Evolutionary conservation across 805 yeast species (phyloP).

Genomic region (Sugiyamaella mastotermitis): DNA sequence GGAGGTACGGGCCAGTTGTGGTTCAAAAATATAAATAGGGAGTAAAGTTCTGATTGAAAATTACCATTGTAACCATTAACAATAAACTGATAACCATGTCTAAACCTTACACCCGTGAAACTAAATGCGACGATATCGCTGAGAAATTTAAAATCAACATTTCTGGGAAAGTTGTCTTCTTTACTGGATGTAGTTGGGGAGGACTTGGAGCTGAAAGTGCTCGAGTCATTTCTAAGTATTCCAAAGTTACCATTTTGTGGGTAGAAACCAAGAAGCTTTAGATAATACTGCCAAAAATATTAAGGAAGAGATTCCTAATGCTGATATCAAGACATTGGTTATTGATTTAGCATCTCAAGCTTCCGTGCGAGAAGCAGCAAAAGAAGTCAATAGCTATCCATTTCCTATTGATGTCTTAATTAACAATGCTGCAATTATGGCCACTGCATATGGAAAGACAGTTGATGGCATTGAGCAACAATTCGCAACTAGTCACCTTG

Average conservation of each 20-base stretch:
- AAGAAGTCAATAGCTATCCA: conserved; percentile 12
- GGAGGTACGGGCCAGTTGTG: too few relatives aligned
- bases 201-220: conserved; percentile 15
- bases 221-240: conserved; percentile 5
- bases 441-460: conserved; percentile 60
- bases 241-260: conserved; percentile 9
- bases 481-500: conserved; percentile 68
- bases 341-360: conserved; percentile 15
- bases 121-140: conserved; percentile 9
- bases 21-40: too few relatives aligned
- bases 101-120: conserved; percentile 3
- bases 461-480: conserved; percentile 75
- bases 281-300: conserved; percentile 9
- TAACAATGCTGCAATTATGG: conserved; percentile 79
- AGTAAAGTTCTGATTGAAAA: too few relatives aligned
- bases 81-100: too few relatives aligned
- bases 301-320: conserved; percentile 8
- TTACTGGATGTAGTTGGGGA: conserved; percentile 13
- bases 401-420: conserved; percentile 50
- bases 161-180: conserved; percentile 5
- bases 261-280: conserved; percentile 3
- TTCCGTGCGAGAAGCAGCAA: conserved; percentile 14
- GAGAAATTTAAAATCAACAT: conserved; percentile 3
- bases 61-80: too few relatives aligned
- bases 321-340: conserved; percentile 5